These are phyloP conservation scores for Penicillium sp. DNA, from an alignment of 2,329 filamentous ascomycete species.

Conservation along the genomic window DNA sequence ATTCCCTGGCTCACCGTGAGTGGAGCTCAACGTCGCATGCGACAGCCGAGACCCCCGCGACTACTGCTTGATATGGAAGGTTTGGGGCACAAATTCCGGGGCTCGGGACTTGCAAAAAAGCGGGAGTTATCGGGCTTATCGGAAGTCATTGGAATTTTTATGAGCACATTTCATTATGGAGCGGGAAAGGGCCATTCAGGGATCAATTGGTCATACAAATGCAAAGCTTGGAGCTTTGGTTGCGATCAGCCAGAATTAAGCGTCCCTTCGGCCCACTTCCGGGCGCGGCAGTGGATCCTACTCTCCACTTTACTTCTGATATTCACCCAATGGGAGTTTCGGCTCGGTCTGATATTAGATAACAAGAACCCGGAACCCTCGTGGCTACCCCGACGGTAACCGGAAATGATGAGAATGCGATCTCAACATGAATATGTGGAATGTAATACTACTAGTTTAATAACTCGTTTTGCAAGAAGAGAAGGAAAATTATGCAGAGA, in stretches of 20 bases:
- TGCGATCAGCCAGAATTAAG: constrained; percentile 21
- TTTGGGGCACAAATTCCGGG: constrained; percentile 19
- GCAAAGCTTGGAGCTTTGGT: constrained; percentile 9
- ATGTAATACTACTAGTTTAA: too few relatives aligned
- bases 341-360: constrained; percentile 20
- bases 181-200: constrained; percentile 2
- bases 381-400: constrained; percentile 19
- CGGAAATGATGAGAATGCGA: constrained; percentile 7
- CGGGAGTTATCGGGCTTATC: constrained; percentile 16
- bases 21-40: constrained; percentile 21
- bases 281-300: not conserved
- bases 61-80: constrained; percentile 10
- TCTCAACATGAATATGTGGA: constrained; percentile 7
- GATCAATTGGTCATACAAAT: constrained; percentile 13
- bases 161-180: constrained; percentile 20
- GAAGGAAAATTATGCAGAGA: too few relatives aligned
- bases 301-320: not conserved
- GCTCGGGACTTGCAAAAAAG: constrained; percentile 17
- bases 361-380: constrained; percentile 19
- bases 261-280: constrained; percentile 18
- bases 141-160: constrained; percentile 7
- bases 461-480: too few relatives aligned
- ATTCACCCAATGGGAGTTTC: constrained; percentile 9
- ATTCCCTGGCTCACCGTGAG: constrained; percentile 13
- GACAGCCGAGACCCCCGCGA: constrained; percentile 24